Base-by-base conservation (phyloP, 2,329 filamentous ascomycete species). In the Alternaria dauci region DNA sequence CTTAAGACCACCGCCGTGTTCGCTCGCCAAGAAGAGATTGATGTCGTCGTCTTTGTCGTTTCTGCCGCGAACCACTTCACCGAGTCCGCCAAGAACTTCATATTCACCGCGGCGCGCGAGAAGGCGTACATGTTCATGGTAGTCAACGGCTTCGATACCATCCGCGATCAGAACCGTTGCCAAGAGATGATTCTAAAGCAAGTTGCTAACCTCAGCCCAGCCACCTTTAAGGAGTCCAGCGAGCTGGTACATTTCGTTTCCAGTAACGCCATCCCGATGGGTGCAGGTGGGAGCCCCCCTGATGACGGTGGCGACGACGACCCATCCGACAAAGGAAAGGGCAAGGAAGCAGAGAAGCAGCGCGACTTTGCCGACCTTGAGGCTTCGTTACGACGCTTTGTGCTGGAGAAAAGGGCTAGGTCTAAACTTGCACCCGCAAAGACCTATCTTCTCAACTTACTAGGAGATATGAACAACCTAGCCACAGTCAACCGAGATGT, bases 121-220 rank as follows among this genome's bases (percentile, higher is more conserved):
- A 99, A 99, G 80, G 94, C 95, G 0, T 99, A 99, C 76, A 94
- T 99, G 64, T 99, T 99, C 78, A 96, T 99, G 79, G 95, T 99
- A 14, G 95, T 99, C 68, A 99, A 99, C 76, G 94, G 94, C 18
- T 99, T 93, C 72, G 95, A 99, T 79, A 91, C 91, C 62, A 98
- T 99, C 71, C 87, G 91, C 65, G 94, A 98, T 79, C 95, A 97
- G 82, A 86, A 92, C 61, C 86, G 94, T 60, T 98, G 94, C 77
- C 88, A 97, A 77, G 93, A 95, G 74, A 91, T 93, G 87, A 95
- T 99, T 51, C 79, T 99, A 60, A 93, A 97, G 71, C 94, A 98
- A 78, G 89, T 99, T 16, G 84, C 87, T 50, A 88, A 88, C 26
- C 84, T 99, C n/a, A 98, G 94, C 74, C 95, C 94, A 2, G 89